Base-by-base conservation (phyloP, 164 flowering plant species). In the Stephania japonica region DNA sequence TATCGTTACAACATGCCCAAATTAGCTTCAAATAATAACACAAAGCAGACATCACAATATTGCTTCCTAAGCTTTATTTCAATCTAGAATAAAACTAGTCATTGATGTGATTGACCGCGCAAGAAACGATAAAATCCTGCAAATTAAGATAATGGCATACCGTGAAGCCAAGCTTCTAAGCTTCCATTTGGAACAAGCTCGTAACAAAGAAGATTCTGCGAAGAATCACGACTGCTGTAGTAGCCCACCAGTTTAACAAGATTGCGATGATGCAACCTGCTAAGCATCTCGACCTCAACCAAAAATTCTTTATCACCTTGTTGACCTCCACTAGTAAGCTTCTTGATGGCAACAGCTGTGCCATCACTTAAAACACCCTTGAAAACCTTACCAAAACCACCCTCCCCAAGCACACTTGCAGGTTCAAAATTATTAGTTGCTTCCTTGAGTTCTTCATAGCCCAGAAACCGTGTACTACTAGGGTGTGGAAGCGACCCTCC, bases 201-300 rank as follows among this genome's bases (percentile, higher is more conserved):
- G 73, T 95, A 95, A 70, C 98, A 93, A 42, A 95, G 93, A 47
- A 95, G 85, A 78, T 93, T 88, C 73, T 91, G 97, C 59, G 97
- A 90, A 65, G 96, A 81, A 63, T 91, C 93, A 61, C 90, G 91
- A 74, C 73, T 88, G 78, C 92, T 88, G 69, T 86, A 89, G 81
- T 91, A 95, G 70, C 99, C 98, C 27, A 95, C 97, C 77, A 95
- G 98, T 83, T 93, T 95, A 68, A 95, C 99, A 76, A 95, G 93
- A 82, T 95, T 95, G 42, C 98, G 92, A 77, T 95, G 99, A 84
- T 95, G 99, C 80, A 95, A 80, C 84, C 98, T 87, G 83, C 99
- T 95, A 75, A 95, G 97, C 99, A 95, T 95, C 83, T 95, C 95
- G 73, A 93, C 97, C 86, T 95, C 99, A 73, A 91, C 97, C 80